Evolutionary conservation across 2,329 filamentous ascomycete species (phyloP), one percentile per base, ranked within the genome.

Genomic region (Botrytis paeoniae): DNA sequence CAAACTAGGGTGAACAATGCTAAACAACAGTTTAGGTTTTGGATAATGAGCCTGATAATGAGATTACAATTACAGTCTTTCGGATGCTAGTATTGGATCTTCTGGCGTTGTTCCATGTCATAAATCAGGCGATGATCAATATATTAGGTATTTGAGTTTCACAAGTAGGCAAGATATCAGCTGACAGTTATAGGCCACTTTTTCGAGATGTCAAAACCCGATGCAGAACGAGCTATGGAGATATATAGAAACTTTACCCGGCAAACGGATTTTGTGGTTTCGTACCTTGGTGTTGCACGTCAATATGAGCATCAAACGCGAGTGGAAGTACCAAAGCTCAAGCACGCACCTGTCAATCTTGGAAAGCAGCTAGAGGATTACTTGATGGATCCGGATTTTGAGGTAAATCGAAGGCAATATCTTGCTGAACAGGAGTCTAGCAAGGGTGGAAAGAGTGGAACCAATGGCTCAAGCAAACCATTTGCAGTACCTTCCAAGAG

Each of bases 91-190:
- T 97, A 32, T 86, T 97, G 79, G 96, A 99, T 82, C 86, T 99
- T 54, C 83, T 99, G 74, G 91, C 93, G 22, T 85, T 99, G 71
- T 99, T 97, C 84, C 94, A 97, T 79, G 93, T 96, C 64, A 92
- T 98, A 84, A 99, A 99, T 80, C 94, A 98, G 83, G 96, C 93
- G 66, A 93, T 97, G 80, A 99, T 99, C 83, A 98, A 97, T 82
- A 94, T 99, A 74, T 85, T 99, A 73, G 94, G 95, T 97, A 85
- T 76, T 89, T 80, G 25, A 54, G 20, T 60, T 35, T 20, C 29
- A 60, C 16, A 16, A 3, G 18, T 7, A 29, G 10, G 10, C 14
- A 45, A 29, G 37, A 25, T 35, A 71, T 60, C 43, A 70, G 73
- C 79, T 81, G 64, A 80, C 75, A 16, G 18, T 57, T 43, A 20